Percentiles rank a stretch among this genome's conserved stretches.
phyloP scores from a whole-genome alignment of 495 filamentous ascomycete species.

The Endocarpon pusillum region DNA sequence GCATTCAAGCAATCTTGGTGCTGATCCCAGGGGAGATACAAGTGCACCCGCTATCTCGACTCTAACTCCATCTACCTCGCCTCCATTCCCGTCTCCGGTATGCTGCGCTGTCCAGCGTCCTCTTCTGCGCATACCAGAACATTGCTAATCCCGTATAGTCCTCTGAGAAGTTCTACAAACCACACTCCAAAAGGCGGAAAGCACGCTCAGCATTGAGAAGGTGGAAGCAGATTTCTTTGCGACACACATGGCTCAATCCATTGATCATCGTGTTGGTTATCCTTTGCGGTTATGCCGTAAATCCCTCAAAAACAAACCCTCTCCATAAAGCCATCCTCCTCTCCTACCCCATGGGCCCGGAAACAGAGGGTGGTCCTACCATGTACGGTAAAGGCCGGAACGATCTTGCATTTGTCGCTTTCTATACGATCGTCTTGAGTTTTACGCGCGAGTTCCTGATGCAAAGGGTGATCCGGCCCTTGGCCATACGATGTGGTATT shows the following conservation, averaged over 20 bases:
- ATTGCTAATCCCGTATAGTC: neutral
- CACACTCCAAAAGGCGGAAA: constrained; percentile 31
- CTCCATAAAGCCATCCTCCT: constrained; percentile 81
- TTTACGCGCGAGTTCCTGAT: constrained; percentile 96
- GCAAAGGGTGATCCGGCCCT: constrained; percentile 74
- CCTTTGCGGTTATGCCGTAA: constrained; percentile 51
- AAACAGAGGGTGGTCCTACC: constrained; percentile 31
- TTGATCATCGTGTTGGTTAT: constrained; percentile 49
- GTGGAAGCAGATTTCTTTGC: constrained; percentile 46
- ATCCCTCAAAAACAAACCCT: constrained; percentile 69
- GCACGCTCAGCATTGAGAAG: constrained; percentile 45
- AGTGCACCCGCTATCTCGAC: constrained; percentile 35
- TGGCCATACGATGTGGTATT: constrained; percentile 56
- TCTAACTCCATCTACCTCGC: constrained; percentile 29
- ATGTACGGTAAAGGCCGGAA: constrained; percentile 83
- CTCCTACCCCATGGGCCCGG: constrained; percentile 59
- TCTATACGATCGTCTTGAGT: constrained; percentile 76
- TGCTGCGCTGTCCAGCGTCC: neutral
- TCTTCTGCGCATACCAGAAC: constrained; percentile 1
- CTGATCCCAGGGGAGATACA: constrained; percentile 34
- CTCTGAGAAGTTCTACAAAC: constrained; percentile 20
- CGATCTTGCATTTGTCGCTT: constrained; percentile 75
- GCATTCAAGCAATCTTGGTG: constrained; percentile 31
- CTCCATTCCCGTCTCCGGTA: constrained; percentile 21
- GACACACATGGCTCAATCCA: constrained; percentile 70